phyloP scores from a whole-genome alignment of 768 basidiomycete species.

The Rubroboletus pulcherrimus region DNA sequence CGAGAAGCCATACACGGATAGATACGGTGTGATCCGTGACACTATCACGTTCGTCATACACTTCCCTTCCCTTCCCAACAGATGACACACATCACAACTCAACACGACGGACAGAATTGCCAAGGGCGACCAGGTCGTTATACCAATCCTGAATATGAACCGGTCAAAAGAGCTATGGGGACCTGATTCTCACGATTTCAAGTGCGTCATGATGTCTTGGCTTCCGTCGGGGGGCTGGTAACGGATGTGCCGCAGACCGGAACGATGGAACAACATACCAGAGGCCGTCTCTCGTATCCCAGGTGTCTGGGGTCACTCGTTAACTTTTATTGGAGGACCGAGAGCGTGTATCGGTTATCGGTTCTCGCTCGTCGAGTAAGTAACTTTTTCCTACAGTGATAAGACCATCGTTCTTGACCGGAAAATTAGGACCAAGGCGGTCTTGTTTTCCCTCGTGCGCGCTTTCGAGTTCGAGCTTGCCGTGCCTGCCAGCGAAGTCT shows the following conservation, averaged over 20 bases:
- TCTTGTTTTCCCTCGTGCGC: constrained; percentile 49
- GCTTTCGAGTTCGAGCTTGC: constrained; percentile 52
- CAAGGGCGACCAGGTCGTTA: constrained; percentile 45
- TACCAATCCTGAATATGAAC: constrained; percentile 55
- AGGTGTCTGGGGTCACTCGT: constrained; percentile 55
- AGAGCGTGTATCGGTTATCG: constrained; percentile 65
- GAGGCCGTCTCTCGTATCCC: constrained; percentile 45
- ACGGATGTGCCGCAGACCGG: constrained; percentile 42
- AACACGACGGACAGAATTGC: constrained; percentile 26
- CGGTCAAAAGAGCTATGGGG: constrained; percentile 56
- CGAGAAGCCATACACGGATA: constrained; percentile 42
- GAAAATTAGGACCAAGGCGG: constrained; percentile 34
- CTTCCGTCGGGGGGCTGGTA: neutral
- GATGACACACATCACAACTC: neutral
- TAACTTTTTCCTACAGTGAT: neutral
- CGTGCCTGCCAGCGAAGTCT: constrained; percentile 43
- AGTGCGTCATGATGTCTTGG: constrained; percentile 29
- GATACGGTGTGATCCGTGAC: constrained; percentile 38
- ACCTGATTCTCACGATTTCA: constrained; percentile 59
- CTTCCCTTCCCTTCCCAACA: neutral
- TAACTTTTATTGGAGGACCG: constrained; percentile 64
- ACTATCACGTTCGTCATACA: constrained; percentile 33
- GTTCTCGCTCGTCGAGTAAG: constrained; percentile 59
- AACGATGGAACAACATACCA: constrained; percentile 55
- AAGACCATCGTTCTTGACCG: neutral